phyloP scores from a whole-genome alignment of 345 rosid genomes.

The Cardamine resedifolia region DNA sequence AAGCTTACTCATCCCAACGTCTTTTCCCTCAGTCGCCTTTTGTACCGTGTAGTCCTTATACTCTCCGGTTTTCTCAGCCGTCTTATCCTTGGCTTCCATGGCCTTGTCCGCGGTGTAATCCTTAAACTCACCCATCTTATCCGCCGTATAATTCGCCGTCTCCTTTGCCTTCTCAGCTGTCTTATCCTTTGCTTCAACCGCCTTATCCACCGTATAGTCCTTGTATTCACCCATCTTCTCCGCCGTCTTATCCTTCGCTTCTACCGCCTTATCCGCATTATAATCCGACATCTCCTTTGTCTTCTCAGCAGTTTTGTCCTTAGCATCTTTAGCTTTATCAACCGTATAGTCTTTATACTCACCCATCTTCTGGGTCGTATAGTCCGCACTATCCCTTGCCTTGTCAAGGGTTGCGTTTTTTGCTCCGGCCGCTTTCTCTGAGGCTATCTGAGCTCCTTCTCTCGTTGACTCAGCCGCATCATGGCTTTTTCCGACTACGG shows the following conservation, averaged over 20 bases:
- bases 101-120: conserved; percentile 29
- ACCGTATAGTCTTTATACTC: conserved; percentile 8
- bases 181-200: neutral
- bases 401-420: conserved; percentile 25
- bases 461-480: conserved; percentile 7
- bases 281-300: neutral
- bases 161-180: too few relatives aligned
- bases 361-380: conserved; percentile 6
- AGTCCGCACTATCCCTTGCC: neutral
- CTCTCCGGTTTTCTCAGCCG: conserved; percentile 30
- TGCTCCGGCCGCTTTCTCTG: conserved; percentile 16
- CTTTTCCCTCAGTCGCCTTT: conserved; percentile 43
- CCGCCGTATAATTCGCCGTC: too few relatives aligned
- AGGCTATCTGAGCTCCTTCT: conserved; percentile 27
- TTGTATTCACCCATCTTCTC: conserved; percentile 31
- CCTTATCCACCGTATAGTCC: conserved; percentile 27
- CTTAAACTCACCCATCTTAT: conserved; percentile 20
- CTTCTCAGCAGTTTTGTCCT: conserved; percentile 17
- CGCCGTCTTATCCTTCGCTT: neutral
- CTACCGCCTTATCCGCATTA: conserved; percentile 3
- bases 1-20: conserved; percentile 38
- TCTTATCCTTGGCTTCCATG: conserved; percentile 17
- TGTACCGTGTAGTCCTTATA: conserved; percentile 34
- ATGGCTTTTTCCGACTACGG: conserved; percentile 48
- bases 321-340: conserved; percentile 26